A percentile compares a stretch with the other conserved stretches of the same genome.
Evolutionary conservation across 176 grass and related monocot genomes (phyloP).

Genomic region (Avena sativa): DNA sequence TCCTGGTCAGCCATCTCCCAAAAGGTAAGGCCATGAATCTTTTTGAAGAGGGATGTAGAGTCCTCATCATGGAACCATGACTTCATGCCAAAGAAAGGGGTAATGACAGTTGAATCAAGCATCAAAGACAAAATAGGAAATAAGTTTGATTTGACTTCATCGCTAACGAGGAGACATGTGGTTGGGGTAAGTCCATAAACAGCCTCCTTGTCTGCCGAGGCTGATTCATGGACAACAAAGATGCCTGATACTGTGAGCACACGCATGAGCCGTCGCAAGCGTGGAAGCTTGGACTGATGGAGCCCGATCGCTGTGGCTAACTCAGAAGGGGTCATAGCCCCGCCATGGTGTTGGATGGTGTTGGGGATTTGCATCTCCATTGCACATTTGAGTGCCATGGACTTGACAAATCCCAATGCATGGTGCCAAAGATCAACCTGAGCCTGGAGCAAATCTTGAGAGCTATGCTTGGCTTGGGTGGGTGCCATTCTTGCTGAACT

Average conservation of each 20-base stretch:
- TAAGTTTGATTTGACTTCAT: background rate
- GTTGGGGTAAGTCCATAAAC: constrained; percentile 40
- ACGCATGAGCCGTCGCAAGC: constrained; percentile 49
- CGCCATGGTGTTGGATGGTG: constrained; percentile 51
- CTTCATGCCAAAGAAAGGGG: constrained; percentile 34
- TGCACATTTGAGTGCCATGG: constrained; percentile 57
- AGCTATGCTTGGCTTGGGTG: background rate
- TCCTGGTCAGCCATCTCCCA: constrained; percentile 36
- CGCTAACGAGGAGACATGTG: constrained; percentile 39
- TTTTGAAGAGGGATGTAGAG: constrained; percentile 1
- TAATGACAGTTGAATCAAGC: constrained; percentile 34
- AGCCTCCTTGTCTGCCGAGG: constrained; percentile 8
- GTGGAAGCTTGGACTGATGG: constrained; percentile 17
- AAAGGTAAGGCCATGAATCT: constrained; percentile 20
- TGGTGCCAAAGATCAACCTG: constrained; percentile 53
- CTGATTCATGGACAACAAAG: constrained; percentile 7
- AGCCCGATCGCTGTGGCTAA: constrained; percentile 34
- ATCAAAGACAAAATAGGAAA: constrained; percentile 14
- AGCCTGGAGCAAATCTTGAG: constrained; percentile 44
- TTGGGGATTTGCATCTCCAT: constrained; percentile 51
- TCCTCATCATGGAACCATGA: constrained; percentile 45
- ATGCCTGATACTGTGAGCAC: constrained; percentile 38
- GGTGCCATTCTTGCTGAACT: constrained; percentile 4
- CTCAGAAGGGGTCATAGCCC: constrained; percentile 29
- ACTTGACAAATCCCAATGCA: constrained; percentile 45